These are phyloP conservation scores for Lipomyces yamadae DNA, from an alignment of 805 yeast species.

Conservation along the genomic window DNA sequence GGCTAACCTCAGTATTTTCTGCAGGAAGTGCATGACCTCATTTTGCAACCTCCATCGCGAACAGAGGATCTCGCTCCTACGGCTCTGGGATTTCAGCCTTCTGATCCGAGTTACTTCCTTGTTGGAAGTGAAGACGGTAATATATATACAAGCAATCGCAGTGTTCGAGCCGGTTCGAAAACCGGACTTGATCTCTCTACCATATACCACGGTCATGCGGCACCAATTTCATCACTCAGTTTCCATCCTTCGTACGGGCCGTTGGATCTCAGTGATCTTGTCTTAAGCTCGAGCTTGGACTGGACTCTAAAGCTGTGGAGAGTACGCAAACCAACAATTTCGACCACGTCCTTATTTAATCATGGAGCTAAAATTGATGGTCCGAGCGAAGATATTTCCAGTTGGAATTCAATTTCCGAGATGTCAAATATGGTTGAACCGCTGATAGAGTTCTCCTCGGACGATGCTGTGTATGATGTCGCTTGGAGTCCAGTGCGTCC, in stretches of 20 bases:
- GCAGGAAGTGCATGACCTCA: slow-evolving; percentile 42
- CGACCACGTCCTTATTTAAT: neutral
- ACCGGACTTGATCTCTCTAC: slow-evolving; percentile 43
- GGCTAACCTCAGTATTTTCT: neutral
- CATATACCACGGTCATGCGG: slow-evolving; percentile 44
- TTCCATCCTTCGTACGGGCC: slow-evolving; percentile 41
- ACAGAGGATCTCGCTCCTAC: slow-evolving; percentile 44
- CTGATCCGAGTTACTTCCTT: slow-evolving; percentile 45
- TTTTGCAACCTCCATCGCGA: slow-evolving; percentile 39
- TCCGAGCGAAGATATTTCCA: neutral
- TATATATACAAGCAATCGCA: slow-evolving; percentile 45
- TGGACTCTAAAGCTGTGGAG: slow-evolving; percentile 49
- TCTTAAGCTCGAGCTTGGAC: slow-evolving; percentile 47
- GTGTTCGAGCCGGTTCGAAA: slow-evolving; percentile 42
- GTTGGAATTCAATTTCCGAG: neutral
- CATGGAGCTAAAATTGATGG: neutral
- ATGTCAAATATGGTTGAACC: slow-evolving; percentile 33
- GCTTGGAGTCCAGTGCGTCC: slow-evolving; percentile 48
- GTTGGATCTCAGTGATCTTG: slow-evolving; percentile 40
- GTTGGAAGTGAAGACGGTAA: slow-evolving; percentile 49
- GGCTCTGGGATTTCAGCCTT: slow-evolving; percentile 38
- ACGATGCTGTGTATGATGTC: slow-evolving; percentile 47
- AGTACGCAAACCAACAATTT: slow-evolving; percentile 20
- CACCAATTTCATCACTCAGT: slow-evolving; percentile 45
- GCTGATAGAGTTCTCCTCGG: slow-evolving; percentile 39